These are phyloP conservation scores for Periglandula ipomoeae DNA, from an alignment of 2,329 filamentous ascomycete genomes.

Conservation along the genomic window DNA sequence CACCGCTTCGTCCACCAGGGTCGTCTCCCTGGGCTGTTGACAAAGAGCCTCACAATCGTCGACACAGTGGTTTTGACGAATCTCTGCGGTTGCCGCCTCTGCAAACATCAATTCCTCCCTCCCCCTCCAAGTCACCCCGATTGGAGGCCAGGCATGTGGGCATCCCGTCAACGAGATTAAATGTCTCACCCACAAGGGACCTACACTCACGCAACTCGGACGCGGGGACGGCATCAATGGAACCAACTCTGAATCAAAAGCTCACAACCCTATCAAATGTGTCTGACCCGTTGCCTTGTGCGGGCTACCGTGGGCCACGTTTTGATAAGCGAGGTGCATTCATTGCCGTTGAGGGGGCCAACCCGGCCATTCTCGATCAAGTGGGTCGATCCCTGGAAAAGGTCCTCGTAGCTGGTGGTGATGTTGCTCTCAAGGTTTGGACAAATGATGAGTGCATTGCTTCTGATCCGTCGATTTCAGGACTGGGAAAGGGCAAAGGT, in stretches of 20 bases:
- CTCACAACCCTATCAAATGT: constrained; percentile 69
- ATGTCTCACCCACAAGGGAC: constrained; percentile 8
- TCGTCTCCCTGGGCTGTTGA: constrained; percentile 19
- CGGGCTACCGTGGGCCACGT: constrained; percentile 20
- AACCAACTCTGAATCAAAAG: constrained; percentile 61
- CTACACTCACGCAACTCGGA: constrained; percentile 25
- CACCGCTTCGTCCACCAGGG: constrained; percentile 39
- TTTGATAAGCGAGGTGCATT: constrained; percentile 60
- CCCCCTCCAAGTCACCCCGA: constrained; percentile 17
- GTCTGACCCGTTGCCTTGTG: constrained; percentile 52
- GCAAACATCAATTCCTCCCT: constrained; percentile 32
- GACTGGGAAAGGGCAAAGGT: constrained; percentile 1
- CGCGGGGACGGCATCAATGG: constrained; percentile 23
- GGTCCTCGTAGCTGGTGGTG: constrained; percentile 42
- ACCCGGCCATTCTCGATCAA: constrained; percentile 37
- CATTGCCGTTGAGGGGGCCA: constrained; percentile 73
- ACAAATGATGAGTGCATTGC: constrained; percentile 19
- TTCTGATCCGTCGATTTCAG: background rate
- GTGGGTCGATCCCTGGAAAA: constrained; percentile 57
- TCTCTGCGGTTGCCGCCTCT: constrained; percentile 45
- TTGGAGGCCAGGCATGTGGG: constrained; percentile 18
- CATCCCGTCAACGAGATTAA: constrained; percentile 19
- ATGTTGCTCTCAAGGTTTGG: constrained; percentile 36
- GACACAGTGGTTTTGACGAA: constrained; percentile 43
- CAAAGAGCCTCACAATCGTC: constrained; percentile 21